phyloP scores from a whole-genome alignment of 495 filamentous ascomycete genomes.

The Hypoxylon fuscum region DNA sequence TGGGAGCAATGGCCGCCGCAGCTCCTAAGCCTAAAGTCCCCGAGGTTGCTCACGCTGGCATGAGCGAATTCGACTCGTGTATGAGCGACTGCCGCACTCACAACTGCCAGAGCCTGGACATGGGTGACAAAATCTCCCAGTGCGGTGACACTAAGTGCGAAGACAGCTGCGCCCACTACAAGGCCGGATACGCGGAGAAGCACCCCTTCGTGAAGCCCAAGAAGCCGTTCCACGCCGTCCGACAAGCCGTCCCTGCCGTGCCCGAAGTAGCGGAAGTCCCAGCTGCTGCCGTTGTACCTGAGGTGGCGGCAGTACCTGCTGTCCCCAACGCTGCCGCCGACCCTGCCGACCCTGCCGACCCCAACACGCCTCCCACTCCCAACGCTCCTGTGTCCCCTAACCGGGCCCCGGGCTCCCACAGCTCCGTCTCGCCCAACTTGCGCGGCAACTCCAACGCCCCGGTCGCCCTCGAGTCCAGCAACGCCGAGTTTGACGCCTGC shows the following conservation, averaged over 20 bases:
- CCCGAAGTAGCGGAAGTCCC: too few species aligned
- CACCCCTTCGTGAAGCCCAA: background rate
- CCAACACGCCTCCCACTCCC: too few species aligned
- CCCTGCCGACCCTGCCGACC: background rate
- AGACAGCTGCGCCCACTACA: background rate
- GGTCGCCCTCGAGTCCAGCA: too few species aligned
- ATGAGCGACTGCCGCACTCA: constrained; percentile 16
- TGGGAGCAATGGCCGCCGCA: too few species aligned
- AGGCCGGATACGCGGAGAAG: too few species aligned
- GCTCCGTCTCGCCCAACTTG: too few species aligned
- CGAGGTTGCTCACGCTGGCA: background rate
- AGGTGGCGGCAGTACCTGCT: too few species aligned
- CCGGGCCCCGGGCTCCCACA: too few species aligned
- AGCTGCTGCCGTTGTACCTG: too few species aligned
- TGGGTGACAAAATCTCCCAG: constrained; percentile 2
- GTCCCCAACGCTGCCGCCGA: background rate
- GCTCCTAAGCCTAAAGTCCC: too few species aligned
- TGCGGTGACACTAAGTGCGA: constrained; percentile 16
- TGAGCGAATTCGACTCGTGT: constrained; percentile 6
- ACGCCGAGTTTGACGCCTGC: constrained; percentile 16
- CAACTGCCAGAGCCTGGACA: constrained; percentile 25
- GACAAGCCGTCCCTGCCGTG: too few species aligned
- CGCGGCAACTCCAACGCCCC: background rate
- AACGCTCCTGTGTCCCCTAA: too few species aligned
- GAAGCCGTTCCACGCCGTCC: background rate